Percentiles rank a stretch among this genome's conserved stretches.
Conservation (phyloP, 768 basidiomycete species). For the Boletus rufocinnamomeus region DNA sequence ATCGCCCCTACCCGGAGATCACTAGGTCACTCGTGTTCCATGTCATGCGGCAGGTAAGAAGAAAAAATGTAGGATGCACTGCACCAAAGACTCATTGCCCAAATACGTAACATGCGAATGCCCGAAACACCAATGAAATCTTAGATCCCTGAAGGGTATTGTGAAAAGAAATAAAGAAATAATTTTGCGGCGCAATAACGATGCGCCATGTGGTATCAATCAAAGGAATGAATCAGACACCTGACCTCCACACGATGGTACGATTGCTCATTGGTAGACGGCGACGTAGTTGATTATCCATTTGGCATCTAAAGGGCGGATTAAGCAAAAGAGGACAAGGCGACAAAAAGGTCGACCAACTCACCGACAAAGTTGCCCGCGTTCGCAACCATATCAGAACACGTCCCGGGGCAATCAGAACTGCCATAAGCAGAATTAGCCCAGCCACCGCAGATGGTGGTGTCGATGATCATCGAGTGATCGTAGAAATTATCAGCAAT, state of each 20-base stretch:
- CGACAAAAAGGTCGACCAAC: constrained; percentile 11
- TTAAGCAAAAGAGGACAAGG: neutral
- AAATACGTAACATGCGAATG: neutral
- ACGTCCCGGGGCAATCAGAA: constrained; percentile 45
- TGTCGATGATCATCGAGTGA: constrained; percentile 47
- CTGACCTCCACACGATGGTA: neutral
- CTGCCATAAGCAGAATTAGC: constrained; percentile 20
- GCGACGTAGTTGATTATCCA: constrained; percentile 59
- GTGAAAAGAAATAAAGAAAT: neutral
- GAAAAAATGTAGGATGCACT: no score
- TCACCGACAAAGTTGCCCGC: constrained; percentile 53
- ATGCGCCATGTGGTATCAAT: neutral
- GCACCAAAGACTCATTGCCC: neutral
- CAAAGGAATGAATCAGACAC: neutral
- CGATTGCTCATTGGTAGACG: constrained; percentile 44
- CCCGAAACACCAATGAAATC: neutral
- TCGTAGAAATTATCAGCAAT: constrained; percentile 50
- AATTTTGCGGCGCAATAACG: neutral
- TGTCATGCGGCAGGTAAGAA: no score
- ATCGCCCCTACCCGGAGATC: no score
- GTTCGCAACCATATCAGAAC: constrained; percentile 50
- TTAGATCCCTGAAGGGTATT: neutral
- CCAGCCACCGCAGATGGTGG: constrained; percentile 37
- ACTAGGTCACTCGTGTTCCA: no score
- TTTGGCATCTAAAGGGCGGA: constrained; percentile 44